A percentile compares a stretch with the other conserved stretches of the same genome.
phyloP scores from a whole-genome alignment of 306 rosid genomes.

The Prunus mira region DNA sequence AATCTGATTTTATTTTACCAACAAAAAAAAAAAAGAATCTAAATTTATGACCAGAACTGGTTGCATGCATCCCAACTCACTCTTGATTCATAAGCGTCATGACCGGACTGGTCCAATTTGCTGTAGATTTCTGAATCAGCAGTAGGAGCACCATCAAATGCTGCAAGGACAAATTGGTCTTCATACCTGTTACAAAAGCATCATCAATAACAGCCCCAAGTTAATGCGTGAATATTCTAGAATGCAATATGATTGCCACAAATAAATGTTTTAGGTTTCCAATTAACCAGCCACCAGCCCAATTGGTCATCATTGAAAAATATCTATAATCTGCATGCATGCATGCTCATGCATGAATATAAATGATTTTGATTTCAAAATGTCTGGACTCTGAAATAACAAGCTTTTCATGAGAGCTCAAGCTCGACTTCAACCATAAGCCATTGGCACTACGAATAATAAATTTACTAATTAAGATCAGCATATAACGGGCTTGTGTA shows the following conservation, averaged over 20 bases:
- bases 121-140: constrained; percentile 75
- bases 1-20: not conserved
- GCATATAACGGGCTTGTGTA: not conserved
- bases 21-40: no score
- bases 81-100: constrained; percentile 76
- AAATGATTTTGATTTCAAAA: constrained; percentile 2
- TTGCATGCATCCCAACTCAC: constrained; percentile 39
- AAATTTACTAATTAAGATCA: not conserved
- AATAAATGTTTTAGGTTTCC: not conserved
- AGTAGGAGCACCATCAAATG: constrained; percentile 93
- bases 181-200: constrained; percentile 53
- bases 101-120: constrained; percentile 69
- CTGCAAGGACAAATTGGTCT: constrained; percentile 69
- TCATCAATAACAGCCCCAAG: constrained; percentile 17
- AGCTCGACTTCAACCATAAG: not conserved
- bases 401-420: not conserved
- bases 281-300: not conserved
- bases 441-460: not conserved
- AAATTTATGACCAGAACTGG: constrained; percentile 2
- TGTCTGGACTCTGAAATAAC: not conserved
- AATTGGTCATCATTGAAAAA: not conserved
- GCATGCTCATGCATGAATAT: not conserved
- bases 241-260: not conserved
- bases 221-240: constrained; percentile 8
- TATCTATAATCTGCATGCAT: not conserved